phyloP scores from a whole-genome alignment of 495 filamentous ascomycete genomes.

The Penicillium coffeae region DNA sequence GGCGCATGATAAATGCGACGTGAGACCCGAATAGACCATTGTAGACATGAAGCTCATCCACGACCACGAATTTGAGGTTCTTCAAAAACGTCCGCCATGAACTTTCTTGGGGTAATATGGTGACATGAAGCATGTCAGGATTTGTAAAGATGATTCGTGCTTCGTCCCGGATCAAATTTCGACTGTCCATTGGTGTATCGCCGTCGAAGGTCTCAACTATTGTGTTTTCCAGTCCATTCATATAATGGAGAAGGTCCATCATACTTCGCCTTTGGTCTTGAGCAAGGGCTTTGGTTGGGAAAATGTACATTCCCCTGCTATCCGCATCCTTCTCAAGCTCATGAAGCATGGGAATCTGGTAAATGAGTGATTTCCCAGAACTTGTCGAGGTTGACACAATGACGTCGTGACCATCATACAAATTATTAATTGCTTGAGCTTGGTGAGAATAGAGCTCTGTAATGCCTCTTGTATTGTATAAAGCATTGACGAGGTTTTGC shows the following conservation, averaged over 20 bases:
- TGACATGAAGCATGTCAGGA: slow-evolving; percentile 96
- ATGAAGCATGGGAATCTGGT: slow-evolving; percentile 90
- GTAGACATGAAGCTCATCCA: slow-evolving; percentile 92
- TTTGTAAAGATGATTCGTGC: slow-evolving; percentile 96
- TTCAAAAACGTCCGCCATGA: slow-evolving; percentile 84
- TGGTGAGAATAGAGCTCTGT: slow-evolving; percentile 91
- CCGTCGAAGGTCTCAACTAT: slow-evolving; percentile 94
- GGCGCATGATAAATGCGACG: slow-evolving; percentile 90
- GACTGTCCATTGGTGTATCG: slow-evolving; percentile 78
- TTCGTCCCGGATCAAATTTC: slow-evolving; percentile 79
- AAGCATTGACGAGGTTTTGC: slow-evolving; percentile 86
- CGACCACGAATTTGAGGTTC: slow-evolving; percentile 86
- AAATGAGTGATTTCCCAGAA: slow-evolving; percentile 95
- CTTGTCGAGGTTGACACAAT: slow-evolving; percentile 93
- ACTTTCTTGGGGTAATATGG: slow-evolving; percentile 88
- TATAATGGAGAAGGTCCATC: slow-evolving; percentile 75
- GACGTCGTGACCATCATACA: slow-evolving; percentile 79
- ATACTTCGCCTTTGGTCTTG: slow-evolving; percentile 92
- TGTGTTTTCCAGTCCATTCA: slow-evolving; percentile 69
- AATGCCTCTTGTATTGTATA: slow-evolving; percentile 87
- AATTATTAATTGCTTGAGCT: slow-evolving; percentile 86
- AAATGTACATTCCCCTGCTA: slow-evolving; percentile 93
- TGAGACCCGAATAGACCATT: slow-evolving; percentile 93
- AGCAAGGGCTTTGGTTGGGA: slow-evolving; percentile 94
- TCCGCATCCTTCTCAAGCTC: slow-evolving; percentile 73